Base-by-base conservation (phyloP, 2,329 filamentous ascomycete species). In the Sphaceloma murrayae region DNA sequence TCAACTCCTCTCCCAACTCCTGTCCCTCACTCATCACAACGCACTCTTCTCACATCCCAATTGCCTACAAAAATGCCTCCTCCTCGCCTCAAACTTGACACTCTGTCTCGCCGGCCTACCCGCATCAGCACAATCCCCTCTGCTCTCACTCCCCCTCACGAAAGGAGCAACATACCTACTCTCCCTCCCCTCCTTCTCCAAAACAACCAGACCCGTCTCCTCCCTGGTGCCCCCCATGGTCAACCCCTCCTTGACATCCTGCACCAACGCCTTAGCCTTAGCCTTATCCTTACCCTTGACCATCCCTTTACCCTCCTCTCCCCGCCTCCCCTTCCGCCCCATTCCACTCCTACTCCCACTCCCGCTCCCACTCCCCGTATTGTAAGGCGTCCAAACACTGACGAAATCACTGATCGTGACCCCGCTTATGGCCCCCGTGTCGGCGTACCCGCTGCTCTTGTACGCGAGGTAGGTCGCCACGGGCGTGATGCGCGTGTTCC, bases 371-470 rank as follows among this genome's bases (percentile, higher is more conserved):
- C 21, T 31, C 13, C 47, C 47, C 10, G 33, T 45, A 18, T 50
- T 50, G 38, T 50, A 50, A 2, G 48, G 48, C 31, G 46, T 44
- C 48, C 43, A 50, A 11, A 50, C 43, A 19, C 45, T 46, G 6
- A 50, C 48, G 33, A 50, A 50, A 24, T 50, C 48, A 2, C 34
- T 43, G 30, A 50, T 50, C 34, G 46, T 50, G 42, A 50, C 46
- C 14, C 46, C 46, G 19, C 42, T 46, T 18, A 50, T 43, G 31
- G 43, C 34, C 17, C 46, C 46, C 26, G 39, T 27, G 10, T 50
- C 48, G 9, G 45, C 46, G 19, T 48, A 42, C n/a, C 48, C 48
- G 11, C 40, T 47, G 24, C 39, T 32, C 17, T 50, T 50, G 43
- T 50, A 50, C 18, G 48, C 48, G 6, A 50, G 43, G 29, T 50